Conservation (phyloP, 2,329 filamentous ascomycete genomes). For the Paracamarosporium sp. region DNA sequence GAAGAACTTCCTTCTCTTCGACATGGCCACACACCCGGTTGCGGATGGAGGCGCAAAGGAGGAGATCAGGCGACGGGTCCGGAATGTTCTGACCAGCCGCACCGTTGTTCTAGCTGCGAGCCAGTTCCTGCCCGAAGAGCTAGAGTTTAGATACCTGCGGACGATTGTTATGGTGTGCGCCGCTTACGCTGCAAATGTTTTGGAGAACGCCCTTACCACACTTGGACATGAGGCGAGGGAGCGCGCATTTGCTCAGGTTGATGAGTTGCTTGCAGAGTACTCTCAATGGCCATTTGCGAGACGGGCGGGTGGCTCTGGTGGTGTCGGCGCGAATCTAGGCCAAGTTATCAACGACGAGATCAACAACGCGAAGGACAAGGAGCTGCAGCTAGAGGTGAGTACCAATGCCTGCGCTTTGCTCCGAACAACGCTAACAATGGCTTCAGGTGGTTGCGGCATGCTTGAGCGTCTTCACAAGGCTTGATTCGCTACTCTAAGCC, state of each 20-base stretch:
- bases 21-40: conserved; percentile 99
- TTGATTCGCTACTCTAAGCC: conserved; percentile 87
- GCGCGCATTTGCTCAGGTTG: conserved; percentile 93
- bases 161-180: conserved; percentile 97
- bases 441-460: conserved; percentile 84
- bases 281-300: conserved; percentile 96
- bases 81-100: conserved; percentile 89
- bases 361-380: conserved; percentile 85
- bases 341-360: conserved; percentile 88
- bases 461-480: conserved; percentile 94
- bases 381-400: conserved; percentile 91
- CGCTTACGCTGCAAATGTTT: conserved; percentile 95
- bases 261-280: conserved; percentile 94
- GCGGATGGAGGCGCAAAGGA: conserved; percentile 97
- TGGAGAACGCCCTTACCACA: conserved; percentile 95
- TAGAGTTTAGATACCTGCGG: conserved; percentile 91
- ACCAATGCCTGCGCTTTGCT: background rate
- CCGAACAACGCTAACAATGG: conserved; percentile 25
- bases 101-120: conserved; percentile 88
- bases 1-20: conserved; percentile 98
- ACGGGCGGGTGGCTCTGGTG: conserved; percentile 75
- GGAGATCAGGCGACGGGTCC: conserved; percentile 90
- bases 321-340: conserved; percentile 90
- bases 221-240: conserved; percentile 94
- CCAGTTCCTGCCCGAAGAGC: conserved; percentile 90